These are phyloP conservation scores for Pistacia vera DNA, from an alignment of 345 rosid genomes.

Conservation along the genomic window DNA sequence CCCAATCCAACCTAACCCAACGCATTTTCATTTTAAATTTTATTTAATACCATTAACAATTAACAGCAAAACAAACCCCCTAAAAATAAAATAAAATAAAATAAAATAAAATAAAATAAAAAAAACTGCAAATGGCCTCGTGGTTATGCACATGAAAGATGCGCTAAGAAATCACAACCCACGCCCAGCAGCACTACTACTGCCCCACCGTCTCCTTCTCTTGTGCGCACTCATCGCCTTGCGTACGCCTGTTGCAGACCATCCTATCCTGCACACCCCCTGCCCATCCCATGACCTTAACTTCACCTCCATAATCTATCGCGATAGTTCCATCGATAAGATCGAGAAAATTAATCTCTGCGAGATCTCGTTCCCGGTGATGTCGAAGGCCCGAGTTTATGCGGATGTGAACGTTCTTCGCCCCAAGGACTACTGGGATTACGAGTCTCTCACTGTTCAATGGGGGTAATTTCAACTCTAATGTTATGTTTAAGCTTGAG, in stretches of 20 bases:
- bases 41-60: background rate
- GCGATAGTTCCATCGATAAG: conserved; percentile 17
- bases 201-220: conserved; percentile 44
- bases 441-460: conserved; percentile 70
- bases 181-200: background rate
- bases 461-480: conserved; percentile 62
- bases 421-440: conserved; percentile 96
- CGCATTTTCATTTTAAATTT: background rate
- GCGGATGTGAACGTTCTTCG: conserved; percentile 81
- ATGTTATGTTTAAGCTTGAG: background rate
- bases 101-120: background rate
- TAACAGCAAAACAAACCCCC: background rate
- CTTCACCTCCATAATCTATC: conserved; percentile 8
- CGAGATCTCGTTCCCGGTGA: conserved; percentile 50
- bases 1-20: background rate
- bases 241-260: conserved; percentile 51
- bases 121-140: background rate
- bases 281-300: conserved; percentile 1
- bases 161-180: background rate
- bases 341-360: conserved; percentile 10
- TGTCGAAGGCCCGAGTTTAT: conserved; percentile 94
- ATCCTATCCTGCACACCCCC: conserved; percentile 42
- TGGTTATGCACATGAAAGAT: conserved; percentile 22
- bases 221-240: conserved; percentile 49
- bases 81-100: background rate